Conservation (phyloP, 1,284 basidiomycete species). For the Trichosporon sp. region DNA sequence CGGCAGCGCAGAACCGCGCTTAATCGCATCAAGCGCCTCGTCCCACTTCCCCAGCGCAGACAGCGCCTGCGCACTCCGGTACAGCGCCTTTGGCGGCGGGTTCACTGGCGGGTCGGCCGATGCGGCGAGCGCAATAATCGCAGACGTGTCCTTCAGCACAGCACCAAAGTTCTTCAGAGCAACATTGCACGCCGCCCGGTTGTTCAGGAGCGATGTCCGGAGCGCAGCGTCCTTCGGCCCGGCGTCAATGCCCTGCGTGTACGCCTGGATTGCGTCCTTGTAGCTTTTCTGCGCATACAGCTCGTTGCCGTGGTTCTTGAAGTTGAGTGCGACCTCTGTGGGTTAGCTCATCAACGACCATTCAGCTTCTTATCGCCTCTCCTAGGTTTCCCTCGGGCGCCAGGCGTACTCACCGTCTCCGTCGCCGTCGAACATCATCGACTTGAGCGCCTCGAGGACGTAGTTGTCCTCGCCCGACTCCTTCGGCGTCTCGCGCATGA, state of each 20-base stretch:
- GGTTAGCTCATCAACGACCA: not conserved
- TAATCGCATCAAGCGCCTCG: conserved; percentile 75
- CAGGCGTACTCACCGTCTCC: conserved; percentile 74
- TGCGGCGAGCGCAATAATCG: conserved; percentile 61
- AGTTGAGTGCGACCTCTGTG: conserved; percentile 81
- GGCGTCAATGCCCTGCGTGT: conserved; percentile 82
- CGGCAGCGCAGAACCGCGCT: conserved; percentile 48
- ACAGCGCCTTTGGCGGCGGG: conserved; percentile 71
- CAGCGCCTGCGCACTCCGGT: conserved; percentile 72
- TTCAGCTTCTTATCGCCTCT: not conserved
- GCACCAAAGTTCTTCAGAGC: conserved; percentile 84
- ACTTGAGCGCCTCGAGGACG: conserved; percentile 77
- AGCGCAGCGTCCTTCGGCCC: conserved; percentile 63
- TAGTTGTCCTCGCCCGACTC: conserved; percentile 60
- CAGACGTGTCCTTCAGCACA: conserved; percentile 76
- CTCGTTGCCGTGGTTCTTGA: conserved; percentile 93
- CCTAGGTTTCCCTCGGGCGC: not conserved
- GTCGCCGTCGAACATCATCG: conserved; percentile 79
- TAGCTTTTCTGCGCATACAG: conserved; percentile 83
- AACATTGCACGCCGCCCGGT: conserved; percentile 88
- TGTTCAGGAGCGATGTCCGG: conserved; percentile 70
- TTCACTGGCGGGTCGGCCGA: conserved; percentile 24
- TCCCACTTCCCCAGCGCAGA: conserved; percentile 65
- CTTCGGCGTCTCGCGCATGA: conserved; percentile 83
- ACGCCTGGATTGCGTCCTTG: conserved; percentile 83